These are phyloP conservation scores for Barbarea vulgaris DNA, from an alignment of 345 rosid genomes.

Conservation along the genomic window DNA sequence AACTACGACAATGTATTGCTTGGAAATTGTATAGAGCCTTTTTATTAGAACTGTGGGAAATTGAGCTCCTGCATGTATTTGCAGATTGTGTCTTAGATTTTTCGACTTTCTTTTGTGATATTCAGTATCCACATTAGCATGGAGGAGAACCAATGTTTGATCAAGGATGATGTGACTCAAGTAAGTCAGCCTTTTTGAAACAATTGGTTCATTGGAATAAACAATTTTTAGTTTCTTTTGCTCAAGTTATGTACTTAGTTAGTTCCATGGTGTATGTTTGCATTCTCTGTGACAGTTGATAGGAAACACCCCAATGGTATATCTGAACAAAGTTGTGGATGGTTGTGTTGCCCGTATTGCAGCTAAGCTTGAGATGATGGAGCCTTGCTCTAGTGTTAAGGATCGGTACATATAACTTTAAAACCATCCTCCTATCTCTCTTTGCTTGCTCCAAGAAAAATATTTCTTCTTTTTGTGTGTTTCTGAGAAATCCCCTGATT, in stretches of 20 bases:
- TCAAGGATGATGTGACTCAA: conserved; percentile 64
- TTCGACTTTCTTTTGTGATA: conserved; percentile 4
- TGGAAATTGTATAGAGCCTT: not conserved
- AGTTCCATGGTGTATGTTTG: not conserved
- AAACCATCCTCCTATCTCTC: not conserved
- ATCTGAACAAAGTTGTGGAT: conserved; percentile 56
- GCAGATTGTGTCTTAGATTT: not conserved
- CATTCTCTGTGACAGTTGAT: conserved; percentile 48
- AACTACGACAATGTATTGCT: not conserved
- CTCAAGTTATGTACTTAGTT: conserved; percentile 4
- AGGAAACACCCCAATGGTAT: conserved; percentile 64
- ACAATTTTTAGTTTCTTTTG: not conserved
- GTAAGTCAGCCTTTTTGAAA: conserved; percentile 31
- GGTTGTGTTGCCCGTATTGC: conserved; percentile 64
- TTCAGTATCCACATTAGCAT: conserved; percentile 15
- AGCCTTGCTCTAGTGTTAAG: conserved; percentile 56
- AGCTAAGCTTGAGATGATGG: conserved; percentile 68
- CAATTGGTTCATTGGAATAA: not conserved
- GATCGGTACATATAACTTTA: conserved; percentile 42
- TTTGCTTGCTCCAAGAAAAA: not conserved
- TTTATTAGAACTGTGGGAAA: not conserved
- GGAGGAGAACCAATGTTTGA: conserved; percentile 46
- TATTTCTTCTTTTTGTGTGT: too few relatives aligned
- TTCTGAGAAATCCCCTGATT: not conserved
- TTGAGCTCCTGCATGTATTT: not conserved